A percentile compares a stretch with the other conserved stretches of the same genome.
Evolutionary conservation across 148 eudicot species (phyloP).

Genomic region (Cornus florida): DNA sequence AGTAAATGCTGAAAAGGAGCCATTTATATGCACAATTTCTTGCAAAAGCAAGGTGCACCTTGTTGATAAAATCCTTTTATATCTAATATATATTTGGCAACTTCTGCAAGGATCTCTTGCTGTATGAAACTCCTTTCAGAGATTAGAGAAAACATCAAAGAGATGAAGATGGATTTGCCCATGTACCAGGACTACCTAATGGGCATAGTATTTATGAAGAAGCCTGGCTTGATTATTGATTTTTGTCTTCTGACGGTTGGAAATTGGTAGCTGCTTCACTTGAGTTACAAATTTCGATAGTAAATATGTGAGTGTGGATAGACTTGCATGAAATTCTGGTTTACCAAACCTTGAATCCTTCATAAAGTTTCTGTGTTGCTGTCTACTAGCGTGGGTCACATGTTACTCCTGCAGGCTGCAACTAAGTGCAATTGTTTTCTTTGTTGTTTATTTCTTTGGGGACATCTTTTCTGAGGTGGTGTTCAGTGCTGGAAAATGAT

Average conservation of each 20-base stretch:
- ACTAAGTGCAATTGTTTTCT: background rate
- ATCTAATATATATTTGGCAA: no score
- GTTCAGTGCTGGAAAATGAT: background rate
- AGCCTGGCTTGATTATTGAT: no score
- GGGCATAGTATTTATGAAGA: no score
- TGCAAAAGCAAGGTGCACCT: background rate
- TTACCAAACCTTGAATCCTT: background rate
- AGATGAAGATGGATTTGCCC: no score
- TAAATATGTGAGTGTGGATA: background rate
- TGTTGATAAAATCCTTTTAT: background rate
- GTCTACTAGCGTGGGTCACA: no score
- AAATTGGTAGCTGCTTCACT: background rate
- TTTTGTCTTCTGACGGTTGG: background rate
- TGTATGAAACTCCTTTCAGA: no score
- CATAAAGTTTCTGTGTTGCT: background rate
- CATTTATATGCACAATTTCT: background rate
- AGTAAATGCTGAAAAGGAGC: background rate
- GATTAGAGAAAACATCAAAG: no score
- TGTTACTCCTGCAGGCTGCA: background rate
- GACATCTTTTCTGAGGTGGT: no score
- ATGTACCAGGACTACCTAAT: no score
- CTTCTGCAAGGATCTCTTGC: no score
- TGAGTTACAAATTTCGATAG: background rate
- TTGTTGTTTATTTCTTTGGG: no score
- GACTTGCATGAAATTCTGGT: background rate